Evolutionary conservation across 169 alveolate species (phyloP), one percentile per base, ranked within the genome.

Genomic region (Eimeria nieschulzi): DNA sequence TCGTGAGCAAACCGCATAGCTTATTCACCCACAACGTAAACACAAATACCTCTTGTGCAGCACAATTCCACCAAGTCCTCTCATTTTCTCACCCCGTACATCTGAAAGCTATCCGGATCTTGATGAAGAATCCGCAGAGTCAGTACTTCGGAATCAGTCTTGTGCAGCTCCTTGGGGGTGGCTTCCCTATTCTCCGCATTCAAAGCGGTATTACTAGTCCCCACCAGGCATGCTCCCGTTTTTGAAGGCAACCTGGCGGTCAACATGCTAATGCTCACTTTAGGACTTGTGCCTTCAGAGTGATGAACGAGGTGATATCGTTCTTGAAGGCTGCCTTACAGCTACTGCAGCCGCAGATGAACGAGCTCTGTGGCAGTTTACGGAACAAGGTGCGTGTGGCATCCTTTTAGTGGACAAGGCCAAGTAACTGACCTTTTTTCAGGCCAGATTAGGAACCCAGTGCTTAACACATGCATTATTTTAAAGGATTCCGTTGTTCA

Each of bases 181-280:
- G 96, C 55, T 91, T 96, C 73, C 98, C 98, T 15, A 87, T 95
- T 1, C 92, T 97, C 55, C 93, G 97, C 91, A 96, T 97, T 68
- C 97, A 95, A 39, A 94, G 97, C 54, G 98, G 98, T 6, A 97
- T 97, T 85, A 96, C 98, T n/a, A 96, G 96, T 55, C 90, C 92
- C 15, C 83, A 83, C 73, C 94, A 91, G 76, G 94, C 21, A 7
- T 9, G 26, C 73, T 17, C 46, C 8, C 25, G 73, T 17, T 66
- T 10, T 66, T 66, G 26, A 9, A n/a, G 26, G 12, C 25, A 33
- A 9, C 25, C 25, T 17, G n/a, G 73, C 73, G n/a, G 73, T 33
- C 25, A 33, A 51, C 15, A 46, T 19, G 13, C 21, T 53, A 53
- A 51, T 21, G 25, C 63, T 3, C 46, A 33, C 46, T 53, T 17